Evolutionary conservation across 2,329 filamentous ascomycete species (phyloP), one percentile per base, ranked within the genome.

Genomic region (Exserohilum rostratum): DNA sequence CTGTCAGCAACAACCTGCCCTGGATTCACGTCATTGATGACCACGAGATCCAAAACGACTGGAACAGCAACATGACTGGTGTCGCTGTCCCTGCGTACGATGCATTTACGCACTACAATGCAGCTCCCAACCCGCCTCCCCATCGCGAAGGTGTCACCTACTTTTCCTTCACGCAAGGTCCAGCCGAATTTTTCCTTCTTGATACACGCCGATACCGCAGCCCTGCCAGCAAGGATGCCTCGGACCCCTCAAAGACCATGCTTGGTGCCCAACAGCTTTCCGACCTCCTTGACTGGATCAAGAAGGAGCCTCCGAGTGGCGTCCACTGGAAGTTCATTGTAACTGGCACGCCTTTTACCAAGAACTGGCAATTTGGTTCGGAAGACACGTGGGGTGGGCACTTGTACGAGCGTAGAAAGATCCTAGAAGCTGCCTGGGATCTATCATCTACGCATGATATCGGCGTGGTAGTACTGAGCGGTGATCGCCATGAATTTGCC

Each of bases 21-120:
- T 99, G 95, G 95, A 91, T 98, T 39, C 95, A 99, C 69, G 93
- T 96, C 2, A 84, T 97, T 6, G 95, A 99, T 70, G 95, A 99
- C 72, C 95, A 99, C 68, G 95, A 99, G 72, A 97, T 99, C 58
- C 85, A 85, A 5, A 98, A 99, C 66, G 95, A 98, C 76, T 98
- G 93, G 92, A 87, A 89, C 55, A 82, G 84, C 15, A 95, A 93
- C 71, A 88, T 85, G 12, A 92, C 90, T 0, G 90, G 90, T 5
- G 84, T 96, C 0, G 97, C 93, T 70, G 76, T 83, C 2, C 85
- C 89, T 0, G 93, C 93, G 4, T 85, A 90, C 39, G 91, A 96
- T 56, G 91, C 93, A 0, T 99, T 90, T 80, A 80, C 87, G 43
- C 85, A 92, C 69, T 99, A 99, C 71, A 93, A 99, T 58, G 88